These are phyloP conservation scores for Agaricus sinodeliciosus DNA, from an alignment of 768 basidiomycete genomes.

Conservation along the genomic window DNA sequence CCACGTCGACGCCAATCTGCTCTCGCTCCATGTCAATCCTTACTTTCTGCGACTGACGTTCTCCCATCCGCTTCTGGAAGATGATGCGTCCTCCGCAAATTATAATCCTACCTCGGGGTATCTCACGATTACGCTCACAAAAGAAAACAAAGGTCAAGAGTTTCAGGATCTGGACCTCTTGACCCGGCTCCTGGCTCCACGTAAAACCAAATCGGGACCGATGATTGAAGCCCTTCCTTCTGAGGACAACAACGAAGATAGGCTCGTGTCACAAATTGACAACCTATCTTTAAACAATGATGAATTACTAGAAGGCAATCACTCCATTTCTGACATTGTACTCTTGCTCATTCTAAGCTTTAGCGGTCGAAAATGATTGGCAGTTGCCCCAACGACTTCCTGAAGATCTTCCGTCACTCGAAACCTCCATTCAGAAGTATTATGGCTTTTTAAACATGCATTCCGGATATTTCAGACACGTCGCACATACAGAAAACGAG, in stretches of 20 bases:
- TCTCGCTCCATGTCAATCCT: conserved; percentile 75
- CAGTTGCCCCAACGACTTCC: conserved; percentile 61
- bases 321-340: neutral
- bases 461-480: conserved; percentile 70
- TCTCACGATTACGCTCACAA: conserved; percentile 66
- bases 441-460: conserved; percentile 79
- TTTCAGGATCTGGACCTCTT: conserved; percentile 78
- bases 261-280: conserved; percentile 37
- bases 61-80: conserved; percentile 55
- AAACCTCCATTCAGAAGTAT: conserved; percentile 35
- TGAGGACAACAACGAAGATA: conserved; percentile 25
- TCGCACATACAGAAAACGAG: conserved; percentile 72
- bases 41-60: conserved; percentile 82
- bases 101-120: conserved; percentile 80
- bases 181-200: conserved; percentile 70
- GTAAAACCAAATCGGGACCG: conserved; percentile 28
- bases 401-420: conserved; percentile 29
- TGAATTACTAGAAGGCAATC: conserved; percentile 5
- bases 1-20: conserved; percentile 60
- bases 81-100: conserved; percentile 61
- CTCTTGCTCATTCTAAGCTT: neutral
- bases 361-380: conserved; percentile 79
- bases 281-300: conserved; percentile 32
- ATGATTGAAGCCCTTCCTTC: conserved; percentile 56
- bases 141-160: conserved; percentile 55